These are phyloP conservation scores for Tricharina praecox DNA, from an alignment of 495 filamentous ascomycete genomes.

Conservation along the genomic window DNA sequence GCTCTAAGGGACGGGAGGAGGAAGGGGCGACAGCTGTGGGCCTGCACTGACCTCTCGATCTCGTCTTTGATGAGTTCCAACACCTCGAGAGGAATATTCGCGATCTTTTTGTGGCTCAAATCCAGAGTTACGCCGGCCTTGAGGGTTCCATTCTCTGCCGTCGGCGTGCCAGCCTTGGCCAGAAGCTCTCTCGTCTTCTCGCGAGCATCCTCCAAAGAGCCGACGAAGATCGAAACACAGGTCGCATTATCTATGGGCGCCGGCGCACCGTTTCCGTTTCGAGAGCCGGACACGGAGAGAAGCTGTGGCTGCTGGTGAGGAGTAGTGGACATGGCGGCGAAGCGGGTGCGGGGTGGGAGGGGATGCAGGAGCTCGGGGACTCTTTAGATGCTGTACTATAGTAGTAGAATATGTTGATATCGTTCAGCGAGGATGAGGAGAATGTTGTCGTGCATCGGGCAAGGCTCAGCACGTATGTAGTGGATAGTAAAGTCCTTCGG, in stretches of 20 bases:
- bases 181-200: conserved; percentile 5
- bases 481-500: no score
- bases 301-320: conserved; percentile 1
- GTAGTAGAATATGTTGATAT: no score
- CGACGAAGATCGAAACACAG: conserved; percentile 19
- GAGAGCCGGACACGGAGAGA: conserved; percentile 2
- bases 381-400: no score
- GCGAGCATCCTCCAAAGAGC: conserved; percentile 14
- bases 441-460: no score
- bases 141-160: conserved; percentile 5
- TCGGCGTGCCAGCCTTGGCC: conserved; percentile 7
- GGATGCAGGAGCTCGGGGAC: no score
- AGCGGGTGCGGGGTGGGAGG: no score
- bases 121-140: conserved; percentile 57
- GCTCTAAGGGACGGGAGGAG: not conserved
- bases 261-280: conserved; percentile 9
- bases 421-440: no score
- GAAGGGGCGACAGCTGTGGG: not conserved
- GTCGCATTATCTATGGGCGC: conserved; percentile 21
- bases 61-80: conserved; percentile 86
- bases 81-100: conserved; percentile 67
- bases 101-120: conserved; percentile 66
- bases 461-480: no score
- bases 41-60: conserved; percentile 55
- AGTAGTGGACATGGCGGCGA: not conserved